Conservation (phyloP, 495 filamentous ascomycete genomes). For the Talaromyces stipitatus region DNA sequence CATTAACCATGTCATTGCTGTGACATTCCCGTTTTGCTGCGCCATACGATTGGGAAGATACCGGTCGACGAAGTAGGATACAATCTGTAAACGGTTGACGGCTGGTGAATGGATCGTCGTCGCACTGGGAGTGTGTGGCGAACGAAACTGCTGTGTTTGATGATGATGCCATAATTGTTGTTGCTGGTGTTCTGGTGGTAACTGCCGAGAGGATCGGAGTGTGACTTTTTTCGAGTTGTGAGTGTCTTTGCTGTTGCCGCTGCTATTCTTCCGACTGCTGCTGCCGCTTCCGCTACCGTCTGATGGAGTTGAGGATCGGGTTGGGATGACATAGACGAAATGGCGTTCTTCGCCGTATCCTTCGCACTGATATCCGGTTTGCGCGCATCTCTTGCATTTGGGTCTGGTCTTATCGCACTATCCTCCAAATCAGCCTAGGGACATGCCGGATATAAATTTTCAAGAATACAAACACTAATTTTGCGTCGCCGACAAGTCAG, state of each 20-base stretch:
- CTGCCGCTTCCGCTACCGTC: background rate
- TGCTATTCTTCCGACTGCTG: background rate
- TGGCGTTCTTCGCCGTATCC: conserved; percentile 7
- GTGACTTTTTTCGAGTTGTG: conserved; percentile 3
- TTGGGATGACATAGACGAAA: conserved; percentile 8
- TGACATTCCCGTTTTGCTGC: background rate
- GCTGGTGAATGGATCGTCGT: background rate
- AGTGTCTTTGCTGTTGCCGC: background rate
- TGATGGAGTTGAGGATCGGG: background rate
- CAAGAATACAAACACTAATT: conserved; percentile 3
- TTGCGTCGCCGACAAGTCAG: conserved; percentile 7
- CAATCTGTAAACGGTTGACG: background rate
- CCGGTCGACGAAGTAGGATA: conserved; percentile 2
- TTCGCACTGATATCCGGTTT: conserved; percentile 8
- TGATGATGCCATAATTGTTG: background rate
- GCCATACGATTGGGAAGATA: conserved; percentile 2
- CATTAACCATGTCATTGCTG: conserved; percentile 4
- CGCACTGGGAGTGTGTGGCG: background rate
- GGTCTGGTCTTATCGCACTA: conserved; percentile 6
- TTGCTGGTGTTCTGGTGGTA: background rate
- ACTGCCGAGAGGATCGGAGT: conserved; percentile 2
- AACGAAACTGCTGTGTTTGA: background rate
- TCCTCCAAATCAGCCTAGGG: background rate
- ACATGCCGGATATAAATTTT: background rate
- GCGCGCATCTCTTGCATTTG: conserved; percentile 4